phyloP scores from a whole-genome alignment of 768 basidiomycete genomes.

The Xerocomus brunneocitrinus region DNA sequence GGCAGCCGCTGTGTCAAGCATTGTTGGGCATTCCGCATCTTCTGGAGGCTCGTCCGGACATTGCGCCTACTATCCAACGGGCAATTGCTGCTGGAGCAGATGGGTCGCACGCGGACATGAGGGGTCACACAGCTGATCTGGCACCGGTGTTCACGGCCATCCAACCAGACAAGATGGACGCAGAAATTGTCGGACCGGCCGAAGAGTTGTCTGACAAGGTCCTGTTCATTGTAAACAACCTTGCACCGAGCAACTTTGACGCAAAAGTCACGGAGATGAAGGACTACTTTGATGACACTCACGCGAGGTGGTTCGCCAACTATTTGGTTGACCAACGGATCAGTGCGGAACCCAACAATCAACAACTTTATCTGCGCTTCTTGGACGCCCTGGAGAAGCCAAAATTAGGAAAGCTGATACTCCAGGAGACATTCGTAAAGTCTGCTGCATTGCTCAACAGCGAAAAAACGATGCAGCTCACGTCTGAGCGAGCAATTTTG shows the following conservation, averaged over 20 bases:
- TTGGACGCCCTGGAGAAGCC: slow-evolving; percentile 76
- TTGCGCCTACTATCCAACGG: slow-evolving; percentile 66
- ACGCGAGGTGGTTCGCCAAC: slow-evolving; percentile 95
- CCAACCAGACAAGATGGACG: slow-evolving; percentile 62
- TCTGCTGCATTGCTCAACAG: slow-evolving; percentile 84
- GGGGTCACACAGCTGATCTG: slow-evolving; percentile 38
- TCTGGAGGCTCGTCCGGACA: slow-evolving; percentile 78
- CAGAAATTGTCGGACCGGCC: slow-evolving; percentile 62
- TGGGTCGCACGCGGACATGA: slow-evolving; percentile 37
- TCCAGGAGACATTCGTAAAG: slow-evolving; percentile 94
- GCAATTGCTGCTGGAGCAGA: slow-evolving; percentile 56
- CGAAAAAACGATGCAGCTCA: slow-evolving; percentile 82
- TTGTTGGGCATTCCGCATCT: slow-evolving; percentile 85
- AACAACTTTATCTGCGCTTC: slow-evolving; percentile 90
- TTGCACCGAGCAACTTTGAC: slow-evolving; percentile 92
- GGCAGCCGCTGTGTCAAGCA: slow-evolving; percentile 89
- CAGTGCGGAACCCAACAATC: slow-evolving; percentile 95
- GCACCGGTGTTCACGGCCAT: slow-evolving; percentile 72
- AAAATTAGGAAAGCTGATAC: slow-evolving; percentile 64
- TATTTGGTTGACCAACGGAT: slow-evolving; percentile 96
- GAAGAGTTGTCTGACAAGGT: slow-evolving; percentile 91
- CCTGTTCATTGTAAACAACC: slow-evolving; percentile 96
- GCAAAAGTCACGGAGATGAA: slow-evolving; percentile 83
- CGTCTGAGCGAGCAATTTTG: slow-evolving; percentile 77
- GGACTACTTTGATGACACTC: slow-evolving; percentile 74